These are phyloP conservation scores for Stephania yunnanensis DNA, from an alignment of 164 flowering plant genomes.

Conservation along the genomic window DNA sequence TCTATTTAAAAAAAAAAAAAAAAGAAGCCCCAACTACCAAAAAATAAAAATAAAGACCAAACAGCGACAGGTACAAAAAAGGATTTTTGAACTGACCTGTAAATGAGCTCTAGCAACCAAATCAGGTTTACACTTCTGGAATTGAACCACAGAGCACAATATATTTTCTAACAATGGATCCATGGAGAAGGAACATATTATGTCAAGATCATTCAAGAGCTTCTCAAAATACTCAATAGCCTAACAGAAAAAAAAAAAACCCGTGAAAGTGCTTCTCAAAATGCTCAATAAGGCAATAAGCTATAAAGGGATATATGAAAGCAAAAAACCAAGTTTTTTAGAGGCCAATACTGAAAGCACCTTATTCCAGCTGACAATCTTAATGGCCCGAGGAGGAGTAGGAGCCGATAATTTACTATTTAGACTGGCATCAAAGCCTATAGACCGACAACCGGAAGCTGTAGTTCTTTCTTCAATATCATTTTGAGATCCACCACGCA, in stretches of 20 bases:
- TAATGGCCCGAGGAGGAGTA: constrained; percentile 86
- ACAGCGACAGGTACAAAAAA: neutral
- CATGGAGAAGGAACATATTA: constrained; percentile 63
- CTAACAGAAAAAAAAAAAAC: constrained; percentile 33
- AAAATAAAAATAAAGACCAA: neutral
- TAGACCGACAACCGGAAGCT: constrained; percentile 81
- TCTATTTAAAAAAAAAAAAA: neutral
- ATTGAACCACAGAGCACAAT: constrained; percentile 66
- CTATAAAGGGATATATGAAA: neutral
- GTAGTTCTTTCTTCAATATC: constrained; percentile 57
- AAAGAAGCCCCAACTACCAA: neutral
- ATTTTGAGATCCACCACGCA: constrained; percentile 28
- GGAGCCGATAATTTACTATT: constrained; percentile 85
- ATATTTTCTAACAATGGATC: constrained; percentile 56
- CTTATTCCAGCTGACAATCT: constrained; percentile 76
- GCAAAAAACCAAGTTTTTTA: neutral
- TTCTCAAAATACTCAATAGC: constrained; percentile 79
- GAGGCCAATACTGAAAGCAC: constrained; percentile 23
- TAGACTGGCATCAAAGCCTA: constrained; percentile 86
- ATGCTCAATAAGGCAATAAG: neutral
- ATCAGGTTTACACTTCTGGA: constrained; percentile 86
- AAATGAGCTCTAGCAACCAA: constrained; percentile 94
- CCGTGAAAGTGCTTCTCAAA: neutral
- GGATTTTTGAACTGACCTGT: constrained; percentile 48
- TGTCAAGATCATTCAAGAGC: constrained; percentile 78